Evolutionary conservation across 257 asterid genomes (phyloP).

Genomic region (Osmanthus fragrans): DNA sequence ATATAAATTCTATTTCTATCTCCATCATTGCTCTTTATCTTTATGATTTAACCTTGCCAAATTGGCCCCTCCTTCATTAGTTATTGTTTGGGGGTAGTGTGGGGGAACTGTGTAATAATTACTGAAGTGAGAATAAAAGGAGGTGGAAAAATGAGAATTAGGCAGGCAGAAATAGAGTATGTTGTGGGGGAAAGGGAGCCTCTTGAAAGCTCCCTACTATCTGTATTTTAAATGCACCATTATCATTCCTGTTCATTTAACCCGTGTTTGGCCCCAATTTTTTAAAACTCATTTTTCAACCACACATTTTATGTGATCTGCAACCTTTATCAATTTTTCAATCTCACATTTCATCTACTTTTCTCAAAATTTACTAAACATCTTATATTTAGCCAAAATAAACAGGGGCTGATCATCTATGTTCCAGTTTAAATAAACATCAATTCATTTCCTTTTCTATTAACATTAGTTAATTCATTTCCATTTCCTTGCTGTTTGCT

Average conservation of each 20-base stretch:
- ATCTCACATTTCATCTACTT: no score
- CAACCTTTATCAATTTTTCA: no score
- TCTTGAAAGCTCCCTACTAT: not conserved
- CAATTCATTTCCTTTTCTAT: not conserved
- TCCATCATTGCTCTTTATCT: no score
- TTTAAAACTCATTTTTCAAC: no score
- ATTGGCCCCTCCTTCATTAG: not conserved
- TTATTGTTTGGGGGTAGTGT: not conserved
- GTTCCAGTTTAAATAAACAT: not conserved
- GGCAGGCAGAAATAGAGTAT: not conserved
- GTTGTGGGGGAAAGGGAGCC: not conserved
- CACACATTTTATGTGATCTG: no score
- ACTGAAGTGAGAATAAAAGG: not conserved
- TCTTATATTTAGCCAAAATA: no score
- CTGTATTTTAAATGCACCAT: not conserved
- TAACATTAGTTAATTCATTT: not conserved
- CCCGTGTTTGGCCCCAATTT: no score
- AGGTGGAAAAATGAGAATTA: not conserved
- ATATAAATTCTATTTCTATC: no score
- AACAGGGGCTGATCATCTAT: no score
- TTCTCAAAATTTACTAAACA: no score
- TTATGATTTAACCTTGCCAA: no score
- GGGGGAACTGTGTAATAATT: no score
- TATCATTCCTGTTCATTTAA: not conserved
- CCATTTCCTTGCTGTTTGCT: not conserved